Conservation (phyloP, 805 yeast genomes). For the Hanseniaspora lindneri region DNA sequence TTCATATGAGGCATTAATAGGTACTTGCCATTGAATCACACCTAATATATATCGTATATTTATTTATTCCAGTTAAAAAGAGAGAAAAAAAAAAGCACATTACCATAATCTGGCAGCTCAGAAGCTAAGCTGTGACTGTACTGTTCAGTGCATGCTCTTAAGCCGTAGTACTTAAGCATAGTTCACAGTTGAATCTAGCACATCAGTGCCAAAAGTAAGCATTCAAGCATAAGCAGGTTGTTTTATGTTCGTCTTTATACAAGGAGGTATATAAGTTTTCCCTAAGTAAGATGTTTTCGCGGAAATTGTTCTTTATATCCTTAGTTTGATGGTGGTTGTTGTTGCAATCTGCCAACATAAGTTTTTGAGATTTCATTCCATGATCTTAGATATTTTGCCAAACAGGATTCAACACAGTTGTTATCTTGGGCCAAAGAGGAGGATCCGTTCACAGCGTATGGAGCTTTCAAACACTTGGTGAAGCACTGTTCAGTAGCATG, state of each 20-base stretch:
- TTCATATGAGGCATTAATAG: background rate
- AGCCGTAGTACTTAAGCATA: no score
- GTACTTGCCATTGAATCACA: background rate
- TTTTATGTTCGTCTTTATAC: background rate
- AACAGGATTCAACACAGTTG: slow-evolving; percentile 60
- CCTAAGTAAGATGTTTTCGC: no score
- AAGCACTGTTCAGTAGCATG: slow-evolving; percentile 80
- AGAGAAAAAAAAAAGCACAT: background rate
- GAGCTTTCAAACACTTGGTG: slow-evolving; percentile 58
- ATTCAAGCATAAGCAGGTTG: no score
- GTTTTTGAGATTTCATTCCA: slow-evolving; percentile 78
- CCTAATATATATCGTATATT: background rate
- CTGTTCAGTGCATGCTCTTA: no score
- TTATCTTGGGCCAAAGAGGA: slow-evolving; percentile 19
- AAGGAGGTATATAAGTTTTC: background rate
- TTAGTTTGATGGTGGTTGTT: slow-evolving; percentile 27
- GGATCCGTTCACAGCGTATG: slow-evolving; percentile 47
- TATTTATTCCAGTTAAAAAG: background rate
- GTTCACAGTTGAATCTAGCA: no score
- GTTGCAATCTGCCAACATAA: slow-evolving; percentile 65
- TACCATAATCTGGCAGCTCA: no score
- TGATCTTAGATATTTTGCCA: slow-evolving; percentile 77
- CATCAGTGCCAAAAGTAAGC: no score
- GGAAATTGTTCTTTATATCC: background rate
- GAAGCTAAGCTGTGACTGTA: no score